Conservation (phyloP, 352 stramenopile genomes). For the Blastocystis sp. region DNA sequence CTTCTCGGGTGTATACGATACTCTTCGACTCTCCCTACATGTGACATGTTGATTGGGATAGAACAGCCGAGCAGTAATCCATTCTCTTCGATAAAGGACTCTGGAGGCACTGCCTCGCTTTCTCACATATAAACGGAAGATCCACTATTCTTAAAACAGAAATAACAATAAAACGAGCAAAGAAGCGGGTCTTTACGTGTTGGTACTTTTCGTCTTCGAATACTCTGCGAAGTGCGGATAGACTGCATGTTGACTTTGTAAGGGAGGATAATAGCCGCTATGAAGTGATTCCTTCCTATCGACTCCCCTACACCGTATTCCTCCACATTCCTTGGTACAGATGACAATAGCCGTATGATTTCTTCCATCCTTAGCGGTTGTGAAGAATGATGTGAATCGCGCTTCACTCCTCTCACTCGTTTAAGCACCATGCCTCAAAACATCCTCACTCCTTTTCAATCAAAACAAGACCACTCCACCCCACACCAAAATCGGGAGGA, state of each 20-base stretch:
- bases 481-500: too few relatives aligned
- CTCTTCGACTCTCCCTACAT: not conserved
- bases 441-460: too few relatives aligned
- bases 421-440: too few relatives aligned
- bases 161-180: not conserved
- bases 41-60: not conserved
- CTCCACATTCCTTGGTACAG: conserved; percentile 2
- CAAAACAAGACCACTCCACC: too few relatives aligned
- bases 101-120: not conserved
- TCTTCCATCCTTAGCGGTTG: not conserved
- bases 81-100: not conserved
- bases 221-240: not conserved
- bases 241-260: not conserved
- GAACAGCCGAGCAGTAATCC: not conserved
- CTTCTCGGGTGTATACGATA: not conserved
- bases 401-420: too few relatives aligned
- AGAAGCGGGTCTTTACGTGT: conserved; percentile 18
- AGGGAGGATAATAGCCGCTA: not conserved
- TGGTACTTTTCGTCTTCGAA: not conserved
- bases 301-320: not conserved
- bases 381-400: too few relatives aligned
- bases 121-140: conserved; percentile 17
- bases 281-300: not conserved
- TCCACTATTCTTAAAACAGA: conserved; percentile 10
- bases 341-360: not conserved